Evolutionary conservation across 768 basidiomycete species (phyloP).

Genomic region (Clitopilus hobsonii): DNA sequence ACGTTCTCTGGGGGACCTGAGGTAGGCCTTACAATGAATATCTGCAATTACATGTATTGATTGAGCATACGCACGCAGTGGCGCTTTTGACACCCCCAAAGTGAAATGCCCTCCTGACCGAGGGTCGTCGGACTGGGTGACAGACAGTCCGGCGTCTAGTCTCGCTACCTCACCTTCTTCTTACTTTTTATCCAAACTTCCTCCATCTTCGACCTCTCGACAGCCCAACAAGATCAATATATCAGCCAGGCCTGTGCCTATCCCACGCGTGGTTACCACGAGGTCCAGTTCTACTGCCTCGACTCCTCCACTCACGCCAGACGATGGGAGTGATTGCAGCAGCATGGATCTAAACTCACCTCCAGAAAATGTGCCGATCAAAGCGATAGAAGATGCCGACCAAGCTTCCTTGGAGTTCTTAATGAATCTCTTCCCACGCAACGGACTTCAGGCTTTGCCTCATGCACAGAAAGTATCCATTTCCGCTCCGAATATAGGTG

Average conservation of each 20-base stretch:
- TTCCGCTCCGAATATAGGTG: constrained; percentile 61
- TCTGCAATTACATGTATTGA: not conserved
- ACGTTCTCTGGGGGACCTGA: constrained; percentile 92
- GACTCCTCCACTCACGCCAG: constrained; percentile 81
- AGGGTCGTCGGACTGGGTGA: constrained; percentile 96
- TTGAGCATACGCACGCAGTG: constrained; percentile 41
- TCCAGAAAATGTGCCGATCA: constrained; percentile 20
- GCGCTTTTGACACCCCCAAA: constrained; percentile 92
- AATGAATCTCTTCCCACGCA: constrained; percentile 71
- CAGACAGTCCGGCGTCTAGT: constrained; percentile 79
- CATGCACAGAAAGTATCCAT: constrained; percentile 73
- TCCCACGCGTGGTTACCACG: constrained; percentile 39
- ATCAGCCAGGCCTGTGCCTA: constrained; percentile 19
- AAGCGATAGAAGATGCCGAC: constrained; percentile 34
- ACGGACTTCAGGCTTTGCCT: constrained; percentile 64
- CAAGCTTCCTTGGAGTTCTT: constrained; percentile 71
- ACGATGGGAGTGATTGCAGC: constrained; percentile 48
- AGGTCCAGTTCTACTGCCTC: constrained; percentile 40
- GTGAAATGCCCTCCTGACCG: constrained; percentile 92
- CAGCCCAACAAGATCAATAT: constrained; percentile 2
- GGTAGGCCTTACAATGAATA: constrained; percentile 33
- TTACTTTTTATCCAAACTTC: constrained; percentile 25
- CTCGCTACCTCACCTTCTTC: constrained; percentile 41
- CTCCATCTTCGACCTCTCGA: constrained; percentile 9
- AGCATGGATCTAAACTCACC: constrained; percentile 29